These are phyloP conservation scores for Paxillus involutus DNA, from an alignment of 768 basidiomycete genomes.

Conservation along the genomic window DNA sequence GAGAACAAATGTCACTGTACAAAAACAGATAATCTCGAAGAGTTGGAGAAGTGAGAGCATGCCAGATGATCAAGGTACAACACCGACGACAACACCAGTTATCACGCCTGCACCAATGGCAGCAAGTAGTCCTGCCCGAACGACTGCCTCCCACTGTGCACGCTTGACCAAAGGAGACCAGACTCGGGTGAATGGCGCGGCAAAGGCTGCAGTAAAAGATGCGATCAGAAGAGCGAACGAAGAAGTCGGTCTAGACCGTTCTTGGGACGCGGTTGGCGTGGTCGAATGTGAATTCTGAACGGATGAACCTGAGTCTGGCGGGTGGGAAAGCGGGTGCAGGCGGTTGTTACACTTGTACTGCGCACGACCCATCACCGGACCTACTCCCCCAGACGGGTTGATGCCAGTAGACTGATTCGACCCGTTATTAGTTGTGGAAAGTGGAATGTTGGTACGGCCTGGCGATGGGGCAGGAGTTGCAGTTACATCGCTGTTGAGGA, in stretches of 20 bases:
- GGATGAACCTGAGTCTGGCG: background rate
- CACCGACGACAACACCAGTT: constrained; percentile 28
- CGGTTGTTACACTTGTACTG: constrained; percentile 33
- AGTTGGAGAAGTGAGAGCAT: too few relatives aligned
- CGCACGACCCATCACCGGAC: constrained; percentile 17
- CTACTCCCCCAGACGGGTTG: background rate
- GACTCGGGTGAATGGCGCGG: constrained; percentile 65
- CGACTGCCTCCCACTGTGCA: constrained; percentile 86
- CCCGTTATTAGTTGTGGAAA: background rate
- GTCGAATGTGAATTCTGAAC: background rate
- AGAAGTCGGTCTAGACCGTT: background rate
- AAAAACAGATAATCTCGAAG: too few relatives aligned
- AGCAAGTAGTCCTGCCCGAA: constrained; percentile 53
- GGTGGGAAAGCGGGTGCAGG: background rate
- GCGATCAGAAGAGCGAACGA: constrained; percentile 21
- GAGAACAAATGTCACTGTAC: too few relatives aligned
- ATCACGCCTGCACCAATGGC: constrained; percentile 37
- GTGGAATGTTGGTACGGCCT: background rate
- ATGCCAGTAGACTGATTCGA: background rate
- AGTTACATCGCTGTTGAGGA: background rate
- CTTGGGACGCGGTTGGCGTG: background rate
- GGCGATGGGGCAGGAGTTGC: background rate
- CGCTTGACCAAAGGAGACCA: constrained; percentile 69
- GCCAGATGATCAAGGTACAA: constrained; percentile 6
- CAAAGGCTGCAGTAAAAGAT: constrained; percentile 50